These are phyloP conservation scores for Alternaria solani DNA, from an alignment of 2,329 filamentous ascomycete species.

Conservation along the genomic window DNA sequence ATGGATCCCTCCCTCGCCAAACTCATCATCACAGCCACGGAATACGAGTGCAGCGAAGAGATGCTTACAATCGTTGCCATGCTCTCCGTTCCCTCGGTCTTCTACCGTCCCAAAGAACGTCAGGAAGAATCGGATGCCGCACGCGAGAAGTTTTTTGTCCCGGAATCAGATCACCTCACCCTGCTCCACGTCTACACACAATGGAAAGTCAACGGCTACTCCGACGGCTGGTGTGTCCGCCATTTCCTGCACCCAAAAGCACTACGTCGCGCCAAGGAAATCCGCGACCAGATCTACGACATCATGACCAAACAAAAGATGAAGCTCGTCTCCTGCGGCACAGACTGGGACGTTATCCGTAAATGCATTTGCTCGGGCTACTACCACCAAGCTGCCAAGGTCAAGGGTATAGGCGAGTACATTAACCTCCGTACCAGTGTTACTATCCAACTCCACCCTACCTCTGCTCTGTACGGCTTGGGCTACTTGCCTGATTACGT, in stretches of 20 bases:
- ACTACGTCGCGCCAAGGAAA: conserved; percentile 88
- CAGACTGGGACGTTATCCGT: conserved; percentile 94
- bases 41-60: conserved; percentile 94
- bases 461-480: conserved; percentile 87
- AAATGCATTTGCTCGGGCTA: conserved; percentile 98
- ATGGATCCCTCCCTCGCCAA: conserved; percentile 98
- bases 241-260: conserved; percentile 98
- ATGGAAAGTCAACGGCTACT: conserved; percentile 90
- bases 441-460: conserved; percentile 92
- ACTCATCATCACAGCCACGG: conserved; percentile 87
- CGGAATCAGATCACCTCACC: conserved; percentile 95
- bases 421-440: conserved; percentile 95
- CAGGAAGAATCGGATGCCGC: conserved; percentile 96
- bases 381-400: conserved; percentile 96
- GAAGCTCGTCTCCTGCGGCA: conserved; percentile 85
- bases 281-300: conserved; percentile 89
- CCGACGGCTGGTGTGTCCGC: conserved; percentile 88
- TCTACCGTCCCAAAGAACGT: conserved; percentile 95
- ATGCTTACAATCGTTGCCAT: conserved; percentile 99
- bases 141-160: conserved; percentile 97
- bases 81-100: conserved; percentile 95
- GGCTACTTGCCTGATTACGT: conserved; percentile 97
- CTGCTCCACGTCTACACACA: conserved; percentile 95
- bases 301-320: conserved; percentile 96
- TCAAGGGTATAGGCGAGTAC: conserved; percentile 96